A percentile compares a stretch with the other conserved stretches of the same genome.
Conservation (phyloP, 1,139 yeast genomes). For the Taiozyma sp. region DNA sequence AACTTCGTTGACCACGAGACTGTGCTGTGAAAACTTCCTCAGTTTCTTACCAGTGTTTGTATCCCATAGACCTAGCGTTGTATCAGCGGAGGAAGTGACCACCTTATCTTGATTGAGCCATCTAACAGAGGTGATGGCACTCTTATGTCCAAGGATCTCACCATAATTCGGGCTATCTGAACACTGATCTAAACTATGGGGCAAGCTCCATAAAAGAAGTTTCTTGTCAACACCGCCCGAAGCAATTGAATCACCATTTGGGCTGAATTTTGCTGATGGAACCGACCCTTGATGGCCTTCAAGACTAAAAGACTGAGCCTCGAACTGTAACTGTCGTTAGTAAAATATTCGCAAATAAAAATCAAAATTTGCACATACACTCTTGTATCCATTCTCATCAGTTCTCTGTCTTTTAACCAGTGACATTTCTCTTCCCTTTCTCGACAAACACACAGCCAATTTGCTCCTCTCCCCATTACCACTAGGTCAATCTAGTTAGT, state of each 20-base stretch:
- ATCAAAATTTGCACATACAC: conserved; percentile 1
- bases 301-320: conserved; percentile 19
- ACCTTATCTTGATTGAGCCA: conserved; percentile 40
- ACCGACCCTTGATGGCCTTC: conserved; percentile 49
- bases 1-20: conserved; percentile 52
- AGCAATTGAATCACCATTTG: conserved; percentile 39
- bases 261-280: conserved; percentile 38
- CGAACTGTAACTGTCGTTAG: conserved; percentile 6
- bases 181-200: conserved; percentile 14
- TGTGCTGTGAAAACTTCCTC: conserved; percentile 49
- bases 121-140: conserved; percentile 43
- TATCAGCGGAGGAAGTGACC: conserved; percentile 47
- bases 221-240: conserved; percentile 48
- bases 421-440: conserved; percentile 12
- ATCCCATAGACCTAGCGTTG: conserved; percentile 34
- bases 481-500: background rate
- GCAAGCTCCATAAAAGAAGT: conserved; percentile 26
- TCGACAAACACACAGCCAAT: background rate
- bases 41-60: conserved; percentile 46
- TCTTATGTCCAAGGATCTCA: conserved; percentile 39
- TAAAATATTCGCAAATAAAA: conserved; percentile 2
- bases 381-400: background rate
- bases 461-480: no score
- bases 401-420: conserved; percentile 18
- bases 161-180: conserved; percentile 31